Conservation (phyloP, 352 stramenopile species). For the Phytophthora podocarpi region DNA sequence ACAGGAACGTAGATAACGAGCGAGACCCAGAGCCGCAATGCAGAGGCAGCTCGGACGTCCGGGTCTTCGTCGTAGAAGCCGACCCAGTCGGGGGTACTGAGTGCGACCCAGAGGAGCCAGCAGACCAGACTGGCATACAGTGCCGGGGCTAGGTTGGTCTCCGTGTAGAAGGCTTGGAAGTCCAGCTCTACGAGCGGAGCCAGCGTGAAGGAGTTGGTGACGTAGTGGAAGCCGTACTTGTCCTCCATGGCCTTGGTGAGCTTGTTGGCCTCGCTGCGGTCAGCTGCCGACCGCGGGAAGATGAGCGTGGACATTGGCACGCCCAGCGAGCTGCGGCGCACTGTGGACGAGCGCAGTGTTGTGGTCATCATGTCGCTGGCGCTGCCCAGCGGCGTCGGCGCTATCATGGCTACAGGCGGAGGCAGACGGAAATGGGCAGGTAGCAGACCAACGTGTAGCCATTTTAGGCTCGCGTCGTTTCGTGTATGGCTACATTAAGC, state of each 20-base stretch:
- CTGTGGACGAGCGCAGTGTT: constrained; percentile 23
- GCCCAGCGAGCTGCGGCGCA: constrained; percentile 61
- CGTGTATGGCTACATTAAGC: constrained; percentile 9
- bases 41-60: constrained; percentile 34
- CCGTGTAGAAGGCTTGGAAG: constrained; percentile 79
- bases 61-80: constrained; percentile 45
- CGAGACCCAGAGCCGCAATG: constrained; percentile 52
- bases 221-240: constrained; percentile 83
- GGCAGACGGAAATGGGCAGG: background rate
- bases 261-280: constrained; percentile 72
- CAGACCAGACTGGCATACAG: constrained; percentile 64
- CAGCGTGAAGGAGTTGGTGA: constrained; percentile 76
- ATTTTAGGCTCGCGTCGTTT: constrained; percentile 30
- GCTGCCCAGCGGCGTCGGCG: constrained; percentile 19
- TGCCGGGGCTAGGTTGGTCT: constrained; percentile 68
- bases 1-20: constrained; percentile 63
- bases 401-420: constrained; percentile 15
- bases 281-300: constrained; percentile 68
- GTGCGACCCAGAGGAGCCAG: constrained; percentile 60
- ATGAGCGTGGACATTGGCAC: constrained; percentile 74
- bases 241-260: constrained; percentile 72
- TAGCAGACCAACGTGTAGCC: constrained; percentile 15
- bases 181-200: constrained; percentile 68
- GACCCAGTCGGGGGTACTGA: constrained; percentile 50
- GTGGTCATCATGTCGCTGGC: constrained; percentile 10